Percentiles rank a stretch among this genome's conserved stretches.
These are phyloP conservation scores for Aphanomyces cochlioides DNA, from an alignment of 352 stramenopile genomes.

Conservation along the genomic window DNA sequence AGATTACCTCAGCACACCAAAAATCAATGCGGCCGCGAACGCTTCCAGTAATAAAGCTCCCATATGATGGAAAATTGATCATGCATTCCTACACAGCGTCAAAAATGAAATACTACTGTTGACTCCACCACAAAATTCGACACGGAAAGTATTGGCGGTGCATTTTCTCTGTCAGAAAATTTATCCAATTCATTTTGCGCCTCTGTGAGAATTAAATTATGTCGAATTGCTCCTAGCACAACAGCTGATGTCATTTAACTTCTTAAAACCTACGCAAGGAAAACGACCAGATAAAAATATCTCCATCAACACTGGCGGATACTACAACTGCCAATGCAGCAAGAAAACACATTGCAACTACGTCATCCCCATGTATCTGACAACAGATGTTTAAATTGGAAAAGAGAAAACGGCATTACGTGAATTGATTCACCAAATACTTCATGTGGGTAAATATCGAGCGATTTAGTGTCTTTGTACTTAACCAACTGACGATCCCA, in stretches of 20 bases:
- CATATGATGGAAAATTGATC: not conserved
- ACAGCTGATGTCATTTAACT: not conserved
- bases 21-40: slow-evolving; percentile 15
- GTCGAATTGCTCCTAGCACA: not conserved
- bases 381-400: not conserved
- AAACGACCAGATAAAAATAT: slow-evolving; percentile 2
- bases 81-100: not conserved
- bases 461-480: slow-evolving; percentile 14
- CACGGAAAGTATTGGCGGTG: too few relatives aligned
- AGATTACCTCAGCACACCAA: slow-evolving; percentile 12
- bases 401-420: not conserved
- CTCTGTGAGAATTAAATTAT: too few relatives aligned
- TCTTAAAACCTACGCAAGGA: not conserved
- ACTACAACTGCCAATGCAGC: slow-evolving; percentile 1
- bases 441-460: not conserved
- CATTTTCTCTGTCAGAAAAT: too few relatives aligned
- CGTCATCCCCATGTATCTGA: not conserved
- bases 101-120: not conserved
- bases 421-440: slow-evolving; percentile 5
- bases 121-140: too few relatives aligned
- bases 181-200: too few relatives aligned
- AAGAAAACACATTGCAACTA: slow-evolving; percentile 4
- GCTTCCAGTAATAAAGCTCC: slow-evolving; percentile 12
- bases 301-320: slow-evolving; percentile 17
- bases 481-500: slow-evolving; percentile 1